These are phyloP conservation scores for Panaeolus cyanescens DNA, from an alignment of 768 basidiomycete genomes.

Conservation along the genomic window DNA sequence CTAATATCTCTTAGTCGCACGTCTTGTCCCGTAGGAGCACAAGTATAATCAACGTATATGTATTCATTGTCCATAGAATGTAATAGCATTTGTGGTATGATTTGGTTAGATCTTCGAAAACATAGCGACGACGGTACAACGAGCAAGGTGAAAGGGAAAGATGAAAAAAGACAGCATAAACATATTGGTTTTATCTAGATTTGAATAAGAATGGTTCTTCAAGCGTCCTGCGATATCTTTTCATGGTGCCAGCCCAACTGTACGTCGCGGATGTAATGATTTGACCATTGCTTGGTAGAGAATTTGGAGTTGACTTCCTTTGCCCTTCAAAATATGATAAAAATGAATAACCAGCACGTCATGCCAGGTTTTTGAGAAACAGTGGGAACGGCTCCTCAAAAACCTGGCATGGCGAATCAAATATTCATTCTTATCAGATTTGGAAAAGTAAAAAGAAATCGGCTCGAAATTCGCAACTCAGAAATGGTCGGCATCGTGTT, in stretches of 20 bases:
- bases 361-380: too few species aligned
- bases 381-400: too few species aligned
- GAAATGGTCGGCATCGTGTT: too few species aligned
- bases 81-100: background rate
- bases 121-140: conserved; percentile 4
- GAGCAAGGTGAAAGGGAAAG: conserved; percentile 4
- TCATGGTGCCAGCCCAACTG: background rate
- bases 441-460: too few species aligned
- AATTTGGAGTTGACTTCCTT: background rate
- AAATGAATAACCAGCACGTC: too few species aligned
- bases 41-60: background rate
- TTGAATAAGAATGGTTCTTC: background rate
- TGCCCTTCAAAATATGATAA: too few species aligned
- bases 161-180: background rate
- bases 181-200: background rate
- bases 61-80: conserved; percentile 1
- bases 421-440: too few species aligned
- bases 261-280: background rate
- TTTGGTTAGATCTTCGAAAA: background rate
- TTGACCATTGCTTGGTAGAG: background rate
- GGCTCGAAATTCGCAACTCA: too few species aligned
- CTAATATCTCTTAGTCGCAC: too few species aligned
- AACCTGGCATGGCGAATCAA: too few species aligned
- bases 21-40: too few species aligned
- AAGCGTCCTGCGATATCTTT: background rate